These are phyloP conservation scores for Lithospermum erythrorhizon DNA, from an alignment of 257 asterid genomes.

Conservation along the genomic window DNA sequence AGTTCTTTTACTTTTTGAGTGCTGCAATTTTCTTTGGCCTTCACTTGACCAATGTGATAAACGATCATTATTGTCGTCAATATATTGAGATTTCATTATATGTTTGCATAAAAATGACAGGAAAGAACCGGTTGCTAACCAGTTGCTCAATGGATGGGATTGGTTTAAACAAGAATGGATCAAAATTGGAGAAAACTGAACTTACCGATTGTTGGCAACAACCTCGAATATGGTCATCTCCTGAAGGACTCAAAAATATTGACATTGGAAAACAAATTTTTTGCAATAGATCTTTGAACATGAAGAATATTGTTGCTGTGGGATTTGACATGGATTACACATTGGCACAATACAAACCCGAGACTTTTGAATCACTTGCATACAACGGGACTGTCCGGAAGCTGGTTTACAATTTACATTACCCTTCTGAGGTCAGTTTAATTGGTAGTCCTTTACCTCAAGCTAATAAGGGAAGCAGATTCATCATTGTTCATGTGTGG, in stretches of 20 bases:
- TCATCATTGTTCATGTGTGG: background rate
- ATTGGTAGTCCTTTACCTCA: no score
- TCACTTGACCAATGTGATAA: background rate
- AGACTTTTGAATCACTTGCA: constrained; percentile 95
- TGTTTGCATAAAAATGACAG: constrained; percentile 17
- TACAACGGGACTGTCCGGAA: constrained; percentile 84
- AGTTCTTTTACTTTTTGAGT: no score
- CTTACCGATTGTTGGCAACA: constrained; percentile 27
- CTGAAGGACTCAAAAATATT: constrained; percentile 57
- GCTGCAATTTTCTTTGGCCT: background rate
- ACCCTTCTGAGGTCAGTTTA: constrained; percentile 66
- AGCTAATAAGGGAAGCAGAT: background rate
- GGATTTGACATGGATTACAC: constrained; percentile 99
- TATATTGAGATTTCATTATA: background rate
- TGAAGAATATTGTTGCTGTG: constrained; percentile 78
- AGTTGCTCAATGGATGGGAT: constrained; percentile 38
- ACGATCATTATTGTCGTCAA: background rate
- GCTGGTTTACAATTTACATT: constrained; percentile 80
- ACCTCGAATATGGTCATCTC: constrained; percentile 72
- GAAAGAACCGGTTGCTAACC: constrained; percentile 31
- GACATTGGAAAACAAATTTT: constrained; percentile 71
- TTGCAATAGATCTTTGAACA: constrained; percentile 92
- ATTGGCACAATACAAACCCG: constrained; percentile 88
- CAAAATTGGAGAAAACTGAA: constrained; percentile 29
- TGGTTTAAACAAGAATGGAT: constrained; percentile 20